Conservation (phyloP, 441 rosid genomes). For the Metrosideros polymorpha region DNA sequence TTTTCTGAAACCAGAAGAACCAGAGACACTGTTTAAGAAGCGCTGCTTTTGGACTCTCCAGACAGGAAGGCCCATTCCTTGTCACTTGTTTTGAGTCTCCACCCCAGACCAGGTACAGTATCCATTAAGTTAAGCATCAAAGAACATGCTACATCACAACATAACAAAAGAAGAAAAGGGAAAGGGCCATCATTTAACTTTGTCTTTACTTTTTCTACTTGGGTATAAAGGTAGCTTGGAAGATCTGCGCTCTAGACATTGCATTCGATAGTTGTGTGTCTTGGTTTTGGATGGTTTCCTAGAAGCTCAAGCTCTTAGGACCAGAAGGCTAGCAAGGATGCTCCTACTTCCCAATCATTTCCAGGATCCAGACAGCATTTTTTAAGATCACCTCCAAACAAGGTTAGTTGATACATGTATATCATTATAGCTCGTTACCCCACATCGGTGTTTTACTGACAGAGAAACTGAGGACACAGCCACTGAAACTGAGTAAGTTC, state of each 20-base stretch:
- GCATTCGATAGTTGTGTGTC: constrained; percentile 32
- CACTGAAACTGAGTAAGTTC: background rate
- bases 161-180: constrained; percentile 8
- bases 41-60: constrained; percentile 1
- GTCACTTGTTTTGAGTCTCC: constrained; percentile 29
- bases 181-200: constrained; percentile 35
- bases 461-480: background rate
- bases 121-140: constrained; percentile 55
- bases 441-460: background rate
- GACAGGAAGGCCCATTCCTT: constrained; percentile 42
- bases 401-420: constrained; percentile 17
- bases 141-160: constrained; percentile 24
- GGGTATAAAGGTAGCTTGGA: constrained; percentile 16
- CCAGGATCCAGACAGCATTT: constrained; percentile 10
- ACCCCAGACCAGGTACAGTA: constrained; percentile 50
- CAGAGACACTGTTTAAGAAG: constrained; percentile 15
- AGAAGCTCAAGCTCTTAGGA: constrained; percentile 15
- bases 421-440: background rate
- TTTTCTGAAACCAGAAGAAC: background rate
- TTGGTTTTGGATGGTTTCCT: constrained; percentile 27
- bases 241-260: constrained; percentile 16
- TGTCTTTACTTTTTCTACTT: constrained; percentile 40
- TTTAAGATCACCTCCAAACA: constrained; percentile 9
- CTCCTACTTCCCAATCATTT: constrained; percentile 17
- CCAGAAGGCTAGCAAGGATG: background rate